These are phyloP conservation scores for Claviceps sp. DNA, from an alignment of 2,329 filamentous ascomycete genomes.

Conservation along the genomic window DNA sequence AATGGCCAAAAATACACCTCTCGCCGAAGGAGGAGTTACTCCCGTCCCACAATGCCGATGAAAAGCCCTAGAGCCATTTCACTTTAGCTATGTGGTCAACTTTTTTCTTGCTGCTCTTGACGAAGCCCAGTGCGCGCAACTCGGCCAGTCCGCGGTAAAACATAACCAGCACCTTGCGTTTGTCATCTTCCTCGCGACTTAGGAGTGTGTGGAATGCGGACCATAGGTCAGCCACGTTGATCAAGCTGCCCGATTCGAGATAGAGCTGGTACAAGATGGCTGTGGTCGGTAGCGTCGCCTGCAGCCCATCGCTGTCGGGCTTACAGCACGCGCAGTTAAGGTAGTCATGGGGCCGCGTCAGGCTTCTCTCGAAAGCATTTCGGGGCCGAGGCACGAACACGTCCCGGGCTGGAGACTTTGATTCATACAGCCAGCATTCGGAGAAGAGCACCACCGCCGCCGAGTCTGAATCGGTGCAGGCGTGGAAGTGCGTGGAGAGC, in stretches of 20 bases:
- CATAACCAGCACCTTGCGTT: slow-evolving; percentile 50
- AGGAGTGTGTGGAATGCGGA: slow-evolving; percentile 58
- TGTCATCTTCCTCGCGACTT: slow-evolving; percentile 30
- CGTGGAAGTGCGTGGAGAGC: slow-evolving; percentile 13
- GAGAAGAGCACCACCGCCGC: slow-evolving; percentile 45
- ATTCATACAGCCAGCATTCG: slow-evolving; percentile 66
- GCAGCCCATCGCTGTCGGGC: slow-evolving; percentile 32
- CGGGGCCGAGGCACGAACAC: slow-evolving; percentile 66
- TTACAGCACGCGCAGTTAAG: slow-evolving; percentile 59
- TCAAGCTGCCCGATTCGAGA: slow-evolving; percentile 59
- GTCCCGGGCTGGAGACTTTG: slow-evolving; percentile 53
- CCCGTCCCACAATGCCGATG: no score
- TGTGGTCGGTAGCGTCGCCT: slow-evolving; percentile 52
- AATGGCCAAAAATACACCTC: no score
- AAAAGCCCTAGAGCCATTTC: slow-evolving; percentile 47
- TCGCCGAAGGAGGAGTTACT: background rate
- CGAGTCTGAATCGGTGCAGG: slow-evolving; percentile 15
- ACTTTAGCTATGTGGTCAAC: slow-evolving; percentile 83
- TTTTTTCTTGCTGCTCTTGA: slow-evolving; percentile 85
- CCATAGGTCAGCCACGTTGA: slow-evolving; percentile 73
- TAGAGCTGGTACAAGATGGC: slow-evolving; percentile 69
- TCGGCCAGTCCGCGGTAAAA: slow-evolving; percentile 85
- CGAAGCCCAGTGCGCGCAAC: slow-evolving; percentile 69
- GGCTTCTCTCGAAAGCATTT: slow-evolving; percentile 54
- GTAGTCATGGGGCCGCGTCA: slow-evolving; percentile 64